These are phyloP conservation scores for Thraustochytrium sp. DNA, from an alignment of 352 stramenopile genomes.

Conservation along the genomic window DNA sequence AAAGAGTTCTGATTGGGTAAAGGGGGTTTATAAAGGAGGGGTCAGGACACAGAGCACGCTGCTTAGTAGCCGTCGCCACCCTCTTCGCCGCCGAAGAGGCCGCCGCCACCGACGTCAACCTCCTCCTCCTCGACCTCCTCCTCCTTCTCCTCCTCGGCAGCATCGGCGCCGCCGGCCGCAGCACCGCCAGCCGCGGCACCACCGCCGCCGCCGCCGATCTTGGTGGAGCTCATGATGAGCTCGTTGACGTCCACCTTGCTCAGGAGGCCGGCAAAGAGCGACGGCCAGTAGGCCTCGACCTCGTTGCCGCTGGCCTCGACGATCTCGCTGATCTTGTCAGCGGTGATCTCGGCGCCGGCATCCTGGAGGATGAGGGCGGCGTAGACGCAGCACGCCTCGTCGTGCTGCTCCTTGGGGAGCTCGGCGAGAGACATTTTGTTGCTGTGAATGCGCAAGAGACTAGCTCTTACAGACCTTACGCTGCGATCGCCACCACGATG, in stretches of 20 bases:
- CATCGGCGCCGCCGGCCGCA: slow-evolving; percentile 43
- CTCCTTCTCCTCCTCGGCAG: slow-evolving; percentile 59
- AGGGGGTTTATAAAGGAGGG: not conserved
- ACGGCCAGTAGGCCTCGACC: slow-evolving; percentile 75
- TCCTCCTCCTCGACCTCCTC: slow-evolving; percentile 60
- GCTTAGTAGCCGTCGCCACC: slow-evolving; percentile 32
- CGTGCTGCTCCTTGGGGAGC: slow-evolving; percentile 43
- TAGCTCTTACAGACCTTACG: no score
- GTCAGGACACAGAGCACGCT: not conserved
- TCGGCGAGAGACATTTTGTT: slow-evolving; percentile 24
- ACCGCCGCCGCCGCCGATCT: slow-evolving; percentile 55
- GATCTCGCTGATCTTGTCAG: slow-evolving; percentile 55
- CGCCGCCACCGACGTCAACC: slow-evolving; percentile 39
- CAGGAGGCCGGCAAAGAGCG: slow-evolving; percentile 74
- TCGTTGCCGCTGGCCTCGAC: slow-evolving; percentile 59
- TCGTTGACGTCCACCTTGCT: slow-evolving; percentile 61
- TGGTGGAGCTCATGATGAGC: slow-evolving; percentile 64
- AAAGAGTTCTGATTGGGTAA: not conserved
- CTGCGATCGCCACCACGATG: no score
- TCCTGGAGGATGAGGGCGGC: slow-evolving; percentile 49
- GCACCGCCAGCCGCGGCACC: slow-evolving; percentile 50
- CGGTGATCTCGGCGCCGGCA: slow-evolving; percentile 62
- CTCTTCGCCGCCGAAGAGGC: slow-evolving; percentile 32
- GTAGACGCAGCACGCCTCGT: slow-evolving; percentile 45
- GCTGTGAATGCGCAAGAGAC: not conserved